phyloP scores from a whole-genome alignment of 139 green algal species.

The Volvox africanus region DNA sequence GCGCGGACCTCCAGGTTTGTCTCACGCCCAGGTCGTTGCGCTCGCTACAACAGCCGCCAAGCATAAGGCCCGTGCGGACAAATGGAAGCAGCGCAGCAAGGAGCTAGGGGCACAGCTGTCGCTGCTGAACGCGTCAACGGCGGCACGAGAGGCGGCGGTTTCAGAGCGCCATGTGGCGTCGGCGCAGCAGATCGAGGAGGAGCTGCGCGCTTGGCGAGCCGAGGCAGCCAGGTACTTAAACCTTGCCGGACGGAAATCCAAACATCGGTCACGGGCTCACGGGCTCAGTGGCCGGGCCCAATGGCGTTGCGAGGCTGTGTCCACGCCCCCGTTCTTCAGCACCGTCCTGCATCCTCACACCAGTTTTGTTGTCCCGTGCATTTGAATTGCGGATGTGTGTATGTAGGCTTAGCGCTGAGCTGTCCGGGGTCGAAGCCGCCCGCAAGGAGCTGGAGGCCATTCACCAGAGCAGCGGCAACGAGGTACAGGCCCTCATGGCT shows the following conservation, averaged over 20 bases:
- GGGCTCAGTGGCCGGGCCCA: too few relatives aligned
- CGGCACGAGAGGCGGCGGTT: conserved; percentile 49
- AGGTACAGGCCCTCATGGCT: neutral
- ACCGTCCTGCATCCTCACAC: too few relatives aligned
- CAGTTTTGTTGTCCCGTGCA: too few relatives aligned
- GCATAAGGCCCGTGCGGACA: conserved; percentile 48
- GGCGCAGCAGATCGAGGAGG: neutral
- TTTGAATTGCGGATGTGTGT: neutral
- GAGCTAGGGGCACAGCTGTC: conserved; percentile 60
- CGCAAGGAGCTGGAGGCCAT: conserved; percentile 44
- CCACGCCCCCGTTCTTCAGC: too few relatives aligned
- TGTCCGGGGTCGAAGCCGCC: conserved; percentile 44
- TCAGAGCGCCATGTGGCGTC: conserved; percentile 25
- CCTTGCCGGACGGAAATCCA: neutral
- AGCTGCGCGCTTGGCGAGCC: conserved; percentile 3
- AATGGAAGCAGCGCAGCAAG: conserved; percentile 63
- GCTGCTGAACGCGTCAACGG: conserved; percentile 37
- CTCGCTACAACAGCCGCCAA: conserved; percentile 46
- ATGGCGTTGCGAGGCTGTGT: too few relatives aligned
- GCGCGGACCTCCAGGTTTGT: neutral
- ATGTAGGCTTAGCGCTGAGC: conserved; percentile 49
- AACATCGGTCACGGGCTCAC: too few relatives aligned
- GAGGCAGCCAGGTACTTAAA: conserved; percentile 32
- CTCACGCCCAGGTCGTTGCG: neutral
- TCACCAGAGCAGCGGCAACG: neutral